Percentiles rank a stretch among this genome's conserved stretches.
Evolutionary conservation across 2,329 filamentous ascomycete species (phyloP).

Genomic region (Colletotrichum lini): DNA sequence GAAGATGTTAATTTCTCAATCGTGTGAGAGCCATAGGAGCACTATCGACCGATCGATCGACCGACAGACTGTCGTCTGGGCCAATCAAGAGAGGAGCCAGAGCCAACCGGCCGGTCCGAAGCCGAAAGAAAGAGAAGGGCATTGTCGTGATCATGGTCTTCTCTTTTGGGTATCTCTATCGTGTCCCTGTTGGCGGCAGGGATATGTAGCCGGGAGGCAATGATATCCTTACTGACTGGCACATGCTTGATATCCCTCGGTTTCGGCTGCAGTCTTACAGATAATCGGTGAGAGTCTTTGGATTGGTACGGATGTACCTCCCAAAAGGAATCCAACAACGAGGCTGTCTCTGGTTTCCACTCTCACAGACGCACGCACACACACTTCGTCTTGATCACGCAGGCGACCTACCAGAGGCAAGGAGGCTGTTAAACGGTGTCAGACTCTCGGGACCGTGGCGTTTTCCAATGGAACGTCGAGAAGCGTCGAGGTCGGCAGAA

Average conservation of each 20-base stretch:
- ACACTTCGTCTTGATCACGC: slow-evolving; percentile 4
- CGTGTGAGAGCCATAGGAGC: slow-evolving; percentile 19
- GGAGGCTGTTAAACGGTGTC: slow-evolving; percentile 25
- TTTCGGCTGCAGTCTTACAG: not conserved
- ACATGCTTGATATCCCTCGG: slow-evolving; percentile 6
- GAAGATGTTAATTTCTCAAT: slow-evolving; percentile 28
- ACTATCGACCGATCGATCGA: slow-evolving; percentile 19
- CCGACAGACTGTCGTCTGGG: not conserved
- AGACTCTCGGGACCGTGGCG: slow-evolving; percentile 38
- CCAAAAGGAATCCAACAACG: slow-evolving; percentile 12
- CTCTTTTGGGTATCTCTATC: slow-evolving; percentile 10
- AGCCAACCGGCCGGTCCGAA: slow-evolving; percentile 2
- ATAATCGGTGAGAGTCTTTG: slow-evolving; percentile 30
- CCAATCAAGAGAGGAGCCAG: slow-evolving; percentile 16
- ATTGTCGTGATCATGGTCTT: slow-evolving; percentile 19
- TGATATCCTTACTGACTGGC: slow-evolving; percentile 1
- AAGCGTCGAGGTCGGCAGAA: slow-evolving; percentile 31
- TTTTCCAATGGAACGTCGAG: slow-evolving; percentile 33
- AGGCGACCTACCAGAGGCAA: slow-evolving; percentile 15
- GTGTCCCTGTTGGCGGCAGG: slow-evolving; percentile 13
- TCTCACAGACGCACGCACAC: not conserved
- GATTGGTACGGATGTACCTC: slow-evolving; percentile 4
- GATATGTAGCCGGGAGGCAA: slow-evolving; percentile 9
- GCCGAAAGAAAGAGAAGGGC: slow-evolving; percentile 23
- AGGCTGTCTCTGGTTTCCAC: slow-evolving; percentile 8